A percentile compares a stretch with the other conserved stretches of the same genome.
These are phyloP conservation scores for Globisporangium nagaii DNA, from an alignment of 352 stramenopile genomes.

Conservation along the genomic window DNA sequence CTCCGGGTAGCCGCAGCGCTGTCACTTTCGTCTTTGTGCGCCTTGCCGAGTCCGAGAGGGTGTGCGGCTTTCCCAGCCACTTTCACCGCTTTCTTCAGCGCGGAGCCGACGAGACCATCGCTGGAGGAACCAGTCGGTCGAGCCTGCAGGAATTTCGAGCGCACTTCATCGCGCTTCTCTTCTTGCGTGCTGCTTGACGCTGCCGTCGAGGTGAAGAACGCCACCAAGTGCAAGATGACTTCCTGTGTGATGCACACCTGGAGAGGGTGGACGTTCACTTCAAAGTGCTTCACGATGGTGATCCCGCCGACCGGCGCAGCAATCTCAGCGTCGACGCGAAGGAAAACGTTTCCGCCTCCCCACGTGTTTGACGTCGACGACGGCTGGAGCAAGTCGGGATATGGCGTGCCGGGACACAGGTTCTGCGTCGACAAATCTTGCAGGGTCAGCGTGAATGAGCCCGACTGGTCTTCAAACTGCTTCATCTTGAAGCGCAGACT, in stretches of 20 bases:
- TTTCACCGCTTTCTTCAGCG: slow-evolving; percentile 53
- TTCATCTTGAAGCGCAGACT: slow-evolving; percentile 56
- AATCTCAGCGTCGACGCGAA: slow-evolving; percentile 72
- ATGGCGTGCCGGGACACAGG: slow-evolving; percentile 58
- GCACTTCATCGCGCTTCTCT: slow-evolving; percentile 49
- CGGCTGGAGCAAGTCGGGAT: slow-evolving; percentile 58
- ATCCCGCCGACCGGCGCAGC: slow-evolving; percentile 48
- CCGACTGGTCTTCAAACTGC: slow-evolving; percentile 68
- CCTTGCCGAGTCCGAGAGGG: slow-evolving; percentile 34
- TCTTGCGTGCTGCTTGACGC: slow-evolving; percentile 29
- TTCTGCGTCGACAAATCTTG: slow-evolving; percentile 58
- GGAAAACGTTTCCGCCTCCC: slow-evolving; percentile 60
- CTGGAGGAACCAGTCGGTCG: slow-evolving; percentile 14
- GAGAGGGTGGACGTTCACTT: slow-evolving; percentile 82
- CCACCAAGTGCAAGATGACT: slow-evolving; percentile 60
- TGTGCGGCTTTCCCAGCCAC: slow-evolving; percentile 60
- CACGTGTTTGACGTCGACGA: slow-evolving; percentile 35
- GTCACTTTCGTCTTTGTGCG: slow-evolving; percentile 16
- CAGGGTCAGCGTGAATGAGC: slow-evolving; percentile 51
- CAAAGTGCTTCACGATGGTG: slow-evolving; percentile 75
- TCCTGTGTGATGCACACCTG: slow-evolving; percentile 82
- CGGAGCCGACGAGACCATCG: slow-evolving; percentile 38
- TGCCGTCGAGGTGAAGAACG: slow-evolving; percentile 39
- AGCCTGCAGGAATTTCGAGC: slow-evolving; percentile 54
- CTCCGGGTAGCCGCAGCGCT: neutral